Evolutionary conservation across 768 basidiomycete species (phyloP).

Genomic region (Coprinopsis sp.): DNA sequence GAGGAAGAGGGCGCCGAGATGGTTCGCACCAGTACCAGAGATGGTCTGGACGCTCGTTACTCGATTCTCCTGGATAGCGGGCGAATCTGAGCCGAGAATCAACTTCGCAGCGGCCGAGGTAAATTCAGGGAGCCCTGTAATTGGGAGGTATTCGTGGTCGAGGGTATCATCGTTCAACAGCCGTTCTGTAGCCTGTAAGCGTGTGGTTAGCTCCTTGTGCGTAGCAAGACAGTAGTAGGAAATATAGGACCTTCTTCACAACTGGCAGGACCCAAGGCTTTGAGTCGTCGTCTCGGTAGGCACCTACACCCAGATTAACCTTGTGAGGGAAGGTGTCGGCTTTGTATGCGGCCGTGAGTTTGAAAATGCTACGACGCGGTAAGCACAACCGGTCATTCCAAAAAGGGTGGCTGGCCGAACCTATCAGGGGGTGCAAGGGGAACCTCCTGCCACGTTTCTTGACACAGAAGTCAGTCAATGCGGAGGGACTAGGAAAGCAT

Average conservation of each 20-base stretch:
- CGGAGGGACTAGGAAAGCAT: slow-evolving; percentile 6
- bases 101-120: slow-evolving; percentile 78
- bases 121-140: slow-evolving; percentile 82
- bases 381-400: background rate
- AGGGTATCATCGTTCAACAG: slow-evolving; percentile 64
- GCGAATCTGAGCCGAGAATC: slow-evolving; percentile 70
- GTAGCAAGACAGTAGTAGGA: background rate
- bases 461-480: slow-evolving; percentile 11
- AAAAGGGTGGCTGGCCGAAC: slow-evolving; percentile 33
- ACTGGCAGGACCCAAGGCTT: slow-evolving; percentile 93
- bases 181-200: slow-evolving; percentile 63
- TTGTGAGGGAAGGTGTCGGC: slow-evolving; percentile 70
- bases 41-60: slow-evolving; percentile 87
- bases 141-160: slow-evolving; percentile 92
- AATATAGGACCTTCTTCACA: slow-evolving; percentile 66
- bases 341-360: slow-evolving; percentile 87
- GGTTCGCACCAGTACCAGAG: slow-evolving; percentile 95
- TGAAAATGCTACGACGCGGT: slow-evolving; percentile 65
- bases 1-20: slow-evolving; percentile 85
- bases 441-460: slow-evolving; percentile 73
- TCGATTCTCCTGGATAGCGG: slow-evolving; percentile 65
- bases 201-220: background rate
- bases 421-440: slow-evolving; percentile 85
- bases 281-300: slow-evolving; percentile 82
- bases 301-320: slow-evolving; percentile 90